Evolutionary conservation across 1,284 basidiomycete genomes (phyloP), one percentile per base, ranked within the genome.

Genomic region (Erythrobasidium hasegawianum): DNA sequence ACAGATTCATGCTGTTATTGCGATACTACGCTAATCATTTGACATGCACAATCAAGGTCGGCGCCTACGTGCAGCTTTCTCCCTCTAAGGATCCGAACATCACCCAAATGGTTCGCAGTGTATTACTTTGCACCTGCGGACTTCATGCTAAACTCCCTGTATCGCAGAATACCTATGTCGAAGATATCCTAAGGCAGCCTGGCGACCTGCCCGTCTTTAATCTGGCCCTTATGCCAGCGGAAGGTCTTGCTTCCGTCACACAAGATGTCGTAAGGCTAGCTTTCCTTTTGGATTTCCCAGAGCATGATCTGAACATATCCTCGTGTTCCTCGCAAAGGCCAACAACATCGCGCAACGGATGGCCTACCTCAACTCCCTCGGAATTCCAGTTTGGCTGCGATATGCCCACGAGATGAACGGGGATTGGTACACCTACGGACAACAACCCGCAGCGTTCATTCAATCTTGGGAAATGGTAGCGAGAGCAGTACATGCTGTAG

Each of bases 331-430:
- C 4, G 5, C 11, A 33, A 4, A 33, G 33, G 66, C 66, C 18
- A 54, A 68, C 9, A 16, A 53, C 13, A 47, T 68, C 22, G 66
- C 58, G 9, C 52, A 54, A 26, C 50, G 54, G 27, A 68, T 68
- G 66, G 66, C 59, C 16, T 40, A 59, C 24, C 47, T 68, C 24
- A 68, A 68, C 45, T 39, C 59, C 9, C 59, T 27, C 24, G 59
- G 59, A 26, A 57, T 68, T n/a, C 61, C 66, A 14, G 66, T 68
- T 4, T 68, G 66, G 66, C 59, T 68, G 53, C 66, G 66, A 16
- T 68, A 68, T 33, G 66, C 53, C 4, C 59, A 68, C 43, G 64
- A 59, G 29, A 53, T 58, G 47, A 65, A 65, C 24, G 62, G 62
- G 2, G 56, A 58, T 10, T 65, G 62, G 62, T 65, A 65, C 26